These are phyloP conservation scores for Phytomonas serpens DNA, from an alignment of 208 protist species.

Conservation along the genomic window DNA sequence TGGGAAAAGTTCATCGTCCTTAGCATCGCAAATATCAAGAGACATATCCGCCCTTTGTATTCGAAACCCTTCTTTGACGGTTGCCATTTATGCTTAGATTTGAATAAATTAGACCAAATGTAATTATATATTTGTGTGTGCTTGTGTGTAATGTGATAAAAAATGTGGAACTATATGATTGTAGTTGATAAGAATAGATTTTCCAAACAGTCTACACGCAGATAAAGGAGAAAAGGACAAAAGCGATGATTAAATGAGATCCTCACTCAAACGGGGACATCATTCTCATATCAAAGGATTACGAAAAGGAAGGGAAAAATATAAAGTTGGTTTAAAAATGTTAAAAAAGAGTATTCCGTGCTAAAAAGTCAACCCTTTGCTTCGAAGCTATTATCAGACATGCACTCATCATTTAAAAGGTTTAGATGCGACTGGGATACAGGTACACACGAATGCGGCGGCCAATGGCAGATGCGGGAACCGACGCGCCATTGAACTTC, in stretches of 20 bases:
- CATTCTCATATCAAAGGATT: not conserved
- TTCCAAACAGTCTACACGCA: not conserved
- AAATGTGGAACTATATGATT: not conserved
- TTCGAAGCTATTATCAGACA: not conserved
- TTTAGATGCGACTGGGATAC: slow-evolving; percentile 97
- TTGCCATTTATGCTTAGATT: not conserved
- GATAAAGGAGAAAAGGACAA: slow-evolving; percentile 12
- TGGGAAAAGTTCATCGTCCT: not conserved
- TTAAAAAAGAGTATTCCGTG: slow-evolving; percentile 1
- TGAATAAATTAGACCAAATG: not conserved
- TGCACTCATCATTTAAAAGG: not conserved
- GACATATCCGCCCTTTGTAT: slow-evolving; percentile 12
- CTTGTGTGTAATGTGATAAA: not conserved
- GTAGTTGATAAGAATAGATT: not conserved
- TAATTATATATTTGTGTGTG: slow-evolving; percentile 6
- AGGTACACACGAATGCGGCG: slow-evolving; percentile 96
- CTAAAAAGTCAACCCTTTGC: not conserved
- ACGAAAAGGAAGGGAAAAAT: not conserved
- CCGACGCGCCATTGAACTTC: slow-evolving; percentile 93
- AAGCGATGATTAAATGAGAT: slow-evolving; percentile 9
- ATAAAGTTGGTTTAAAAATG: not conserved
- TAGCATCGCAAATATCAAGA: not conserved
- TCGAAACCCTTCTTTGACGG: slow-evolving; percentile 27
- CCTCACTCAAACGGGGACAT: not conserved
- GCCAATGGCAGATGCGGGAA: slow-evolving; percentile 95